Evolutionary conservation across 768 basidiomycete species (phyloP).

Genomic region (Termitomyces sp.): DNA sequence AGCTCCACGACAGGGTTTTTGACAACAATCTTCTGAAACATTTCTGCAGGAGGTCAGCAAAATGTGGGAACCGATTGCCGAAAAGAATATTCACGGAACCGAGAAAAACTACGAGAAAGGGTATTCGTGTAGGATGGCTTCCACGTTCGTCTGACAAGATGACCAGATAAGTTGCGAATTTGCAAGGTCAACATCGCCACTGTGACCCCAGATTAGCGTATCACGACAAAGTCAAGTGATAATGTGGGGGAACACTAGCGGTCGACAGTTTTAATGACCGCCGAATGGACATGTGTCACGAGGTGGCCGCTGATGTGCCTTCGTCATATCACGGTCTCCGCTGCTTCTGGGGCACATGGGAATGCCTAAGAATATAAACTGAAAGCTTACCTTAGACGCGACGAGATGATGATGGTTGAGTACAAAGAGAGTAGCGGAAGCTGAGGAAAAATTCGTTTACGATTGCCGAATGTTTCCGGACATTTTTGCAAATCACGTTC

Average conservation of each 20-base stretch:
- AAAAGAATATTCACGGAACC: slow-evolving; percentile 14
- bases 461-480: not conserved
- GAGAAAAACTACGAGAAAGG: slow-evolving; percentile 10
- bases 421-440: not conserved
- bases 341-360: slow-evolving; percentile 1
- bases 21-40: slow-evolving; percentile 67
- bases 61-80: slow-evolving; percentile 4
- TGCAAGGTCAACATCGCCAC: slow-evolving; percentile 13
- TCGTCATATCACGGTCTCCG: not conserved
- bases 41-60: slow-evolving; percentile 12
- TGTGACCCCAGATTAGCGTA: slow-evolving; percentile 1
- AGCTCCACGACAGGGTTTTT: slow-evolving; percentile 90
- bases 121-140: slow-evolving; percentile 8
- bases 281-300: slow-evolving; percentile 11
- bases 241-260: not conserved
- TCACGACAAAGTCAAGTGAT: not conserved
- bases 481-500: not conserved
- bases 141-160: slow-evolving; percentile 5
- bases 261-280: not conserved
- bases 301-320: not conserved
- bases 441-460: not conserved
- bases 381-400: not conserved
- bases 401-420: slow-evolving; percentile 1
- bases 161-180: slow-evolving; percentile 13
- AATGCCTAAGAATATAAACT: not conserved